These are phyloP conservation scores for Metschnikowia noctiluminum DNA, from an alignment of 805 yeast genomes.

Conservation along the genomic window DNA sequence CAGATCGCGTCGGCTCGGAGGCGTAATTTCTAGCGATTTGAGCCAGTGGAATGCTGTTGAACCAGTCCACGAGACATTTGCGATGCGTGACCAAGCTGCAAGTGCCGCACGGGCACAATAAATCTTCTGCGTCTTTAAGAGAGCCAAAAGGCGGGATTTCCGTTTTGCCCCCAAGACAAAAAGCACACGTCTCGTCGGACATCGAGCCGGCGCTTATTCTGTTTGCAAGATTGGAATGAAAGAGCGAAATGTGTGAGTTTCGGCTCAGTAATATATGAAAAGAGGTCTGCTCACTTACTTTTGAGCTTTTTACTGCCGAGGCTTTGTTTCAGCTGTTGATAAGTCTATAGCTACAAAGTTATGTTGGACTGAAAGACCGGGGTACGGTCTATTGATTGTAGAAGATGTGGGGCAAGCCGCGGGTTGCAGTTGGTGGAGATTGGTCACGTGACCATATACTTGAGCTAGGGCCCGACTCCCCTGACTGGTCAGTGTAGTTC, in stretches of 20 bases:
- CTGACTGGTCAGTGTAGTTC: too few species aligned
- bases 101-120: conserved; percentile 37
- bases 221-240: background rate
- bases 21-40: background rate
- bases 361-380: too few species aligned
- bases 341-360: too few species aligned
- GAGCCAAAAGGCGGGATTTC: conserved; percentile 41
- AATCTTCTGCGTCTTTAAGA: conserved; percentile 32
- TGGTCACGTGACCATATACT: too few species aligned
- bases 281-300: too few species aligned
- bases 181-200: conserved; percentile 26
- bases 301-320: too few species aligned
- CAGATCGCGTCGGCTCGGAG: background rate
- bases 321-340: too few species aligned
- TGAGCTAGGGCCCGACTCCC: too few species aligned
- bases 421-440: too few species aligned
- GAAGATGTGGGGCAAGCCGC: too few species aligned
- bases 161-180: conserved; percentile 38
- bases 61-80: conserved; percentile 41
- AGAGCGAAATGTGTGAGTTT: background rate
- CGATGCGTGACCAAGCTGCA: conserved; percentile 36
- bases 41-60: conserved; percentile 31
- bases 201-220: conserved; percentile 2
- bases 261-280: too few species aligned
- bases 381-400: too few species aligned